Base-by-base conservation (phyloP, 2,329 filamentous ascomycete genomes). In the Lachnellula occidentalis region DNA sequence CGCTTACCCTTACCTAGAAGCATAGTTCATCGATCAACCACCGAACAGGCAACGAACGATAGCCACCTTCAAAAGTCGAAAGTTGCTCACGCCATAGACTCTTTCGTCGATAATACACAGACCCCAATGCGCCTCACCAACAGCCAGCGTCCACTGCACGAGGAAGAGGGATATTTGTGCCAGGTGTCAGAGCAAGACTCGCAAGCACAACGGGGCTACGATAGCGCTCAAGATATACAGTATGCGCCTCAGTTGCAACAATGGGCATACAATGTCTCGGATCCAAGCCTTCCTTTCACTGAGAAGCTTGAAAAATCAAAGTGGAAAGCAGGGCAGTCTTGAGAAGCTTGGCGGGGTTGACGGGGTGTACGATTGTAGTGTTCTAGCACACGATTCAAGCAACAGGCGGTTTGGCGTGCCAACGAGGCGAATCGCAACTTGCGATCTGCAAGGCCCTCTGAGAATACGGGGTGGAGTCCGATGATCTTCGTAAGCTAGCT, bases 281-380 rank as follows among this genome's bases (percentile, higher is more conserved):
- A 50, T 46, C 34, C 36, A 7, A 51, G 51, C 1, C 48, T 59
- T 12, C 54, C 57, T 5, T 14, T 59, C 22, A 39, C 21, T 2
- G 57, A 59, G 39, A 55, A 48, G 34, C 52, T 57, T 34, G 57
- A 59, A 39, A 57, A 53, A 39, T 39, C 36, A 17, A 50, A 42
- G 15, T 58, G 54, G 54, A 34, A 46, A 21, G 8, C 17, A 19
- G 15, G 11, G n/a, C 11, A 12, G 41, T 43, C 41, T 43, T 43
- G 11, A 43, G 41, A 43, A 7, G 19, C 41, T 31, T 31, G 9
- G 27, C 27, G 9, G 8, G 27, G 27, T 31, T 31, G 19, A 11
- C 41, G 24, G 17, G 41, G 12, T 43, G 17, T 43, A 43, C 7
- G 41, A 22, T 24, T 9, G 11, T 21, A 43, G 41, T 43, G 6